phyloP scores from a whole-genome alignment of 2,329 filamentous ascomycete genomes.

The Alternaria brassicicola region DNA sequence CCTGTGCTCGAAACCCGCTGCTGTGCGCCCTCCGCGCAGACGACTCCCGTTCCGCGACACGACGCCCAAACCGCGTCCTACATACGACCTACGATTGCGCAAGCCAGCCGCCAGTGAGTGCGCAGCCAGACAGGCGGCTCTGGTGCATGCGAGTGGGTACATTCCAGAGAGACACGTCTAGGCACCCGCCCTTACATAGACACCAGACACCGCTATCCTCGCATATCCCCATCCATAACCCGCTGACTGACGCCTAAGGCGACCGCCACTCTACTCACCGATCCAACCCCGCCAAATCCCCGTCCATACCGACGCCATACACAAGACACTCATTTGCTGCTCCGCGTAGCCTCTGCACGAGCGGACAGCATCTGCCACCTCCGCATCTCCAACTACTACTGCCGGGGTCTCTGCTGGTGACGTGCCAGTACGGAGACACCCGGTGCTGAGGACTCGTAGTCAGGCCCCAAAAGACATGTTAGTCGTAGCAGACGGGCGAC shows the following conservation, averaged over 20 bases:
- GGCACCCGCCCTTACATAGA: conserved; percentile 19
- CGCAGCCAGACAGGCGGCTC: conserved; percentile 15
- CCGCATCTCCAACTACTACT: conserved; percentile 7
- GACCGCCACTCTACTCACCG: conserved; percentile 1
- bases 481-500: conserved; percentile 45
- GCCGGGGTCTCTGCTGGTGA: conserved; percentile 41
- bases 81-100: conserved; percentile 13
- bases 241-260: conserved; percentile 17
- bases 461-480: conserved; percentile 44
- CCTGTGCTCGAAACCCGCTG: conserved; percentile 16
- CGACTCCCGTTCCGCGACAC: conserved; percentile 15
- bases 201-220: conserved; percentile 9
- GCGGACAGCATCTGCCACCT: conserved; percentile 3
- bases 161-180: conserved; percentile 16
- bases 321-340: not conserved
- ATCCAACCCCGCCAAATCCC: conserved; percentile 14
- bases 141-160: conserved; percentile 20
- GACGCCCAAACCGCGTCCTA: conserved; percentile 11
- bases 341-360: not conserved
- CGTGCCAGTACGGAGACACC: conserved; percentile 29
- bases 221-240: conserved; percentile 1
- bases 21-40: conserved; percentile 11
- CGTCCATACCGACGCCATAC: not conserved
- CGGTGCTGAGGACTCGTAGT: conserved; percentile 18
- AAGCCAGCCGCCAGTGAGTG: conserved; percentile 8